Evolutionary conservation across 805 yeast genomes (phyloP).

Genomic region (Candida succiphila): DNA sequence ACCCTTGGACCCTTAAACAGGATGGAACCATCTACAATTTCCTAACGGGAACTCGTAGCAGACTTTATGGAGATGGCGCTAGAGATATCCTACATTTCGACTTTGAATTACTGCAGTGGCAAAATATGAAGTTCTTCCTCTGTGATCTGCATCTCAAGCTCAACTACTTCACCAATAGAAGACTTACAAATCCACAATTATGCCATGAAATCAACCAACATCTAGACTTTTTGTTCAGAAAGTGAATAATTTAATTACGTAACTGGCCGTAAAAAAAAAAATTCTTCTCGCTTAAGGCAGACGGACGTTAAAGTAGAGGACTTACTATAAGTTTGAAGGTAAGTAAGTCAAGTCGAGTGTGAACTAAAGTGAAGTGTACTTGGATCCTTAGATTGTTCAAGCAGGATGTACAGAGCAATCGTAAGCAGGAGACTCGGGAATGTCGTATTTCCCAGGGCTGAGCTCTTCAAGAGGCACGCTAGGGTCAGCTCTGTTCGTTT

Average conservation of each 20-base stretch:
- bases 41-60: constrained; percentile 35
- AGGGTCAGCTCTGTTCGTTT: constrained; percentile 16
- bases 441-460: too few relatives aligned
- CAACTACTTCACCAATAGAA: constrained; percentile 28
- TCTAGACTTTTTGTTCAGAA: constrained; percentile 24
- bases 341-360: too few relatives aligned
- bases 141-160: constrained; percentile 41
- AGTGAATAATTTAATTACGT: too few relatives aligned
- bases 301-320: too few relatives aligned
- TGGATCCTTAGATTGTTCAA: too few relatives aligned
- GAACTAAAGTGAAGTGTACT: too few relatives aligned
- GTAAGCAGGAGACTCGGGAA: too few relatives aligned
- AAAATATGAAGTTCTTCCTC: constrained; percentile 40
- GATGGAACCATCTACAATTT: constrained; percentile 28
- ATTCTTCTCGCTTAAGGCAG: too few relatives aligned
- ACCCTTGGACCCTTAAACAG: constrained; percentile 45
- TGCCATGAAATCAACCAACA: constrained; percentile 44
- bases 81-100: constrained; percentile 41
- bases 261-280: too few relatives aligned
- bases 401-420: too few relatives aligned
- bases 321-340: too few relatives aligned
- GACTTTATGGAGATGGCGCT: constrained; percentile 52
- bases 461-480: constrained; percentile 9
- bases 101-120: constrained; percentile 51
- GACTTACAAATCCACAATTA: constrained; percentile 27